Evolutionary conservation across 306 rosid species (phyloP), one percentile per base, ranked within the genome.

Genomic region (Leucaena leucocephala): DNA sequence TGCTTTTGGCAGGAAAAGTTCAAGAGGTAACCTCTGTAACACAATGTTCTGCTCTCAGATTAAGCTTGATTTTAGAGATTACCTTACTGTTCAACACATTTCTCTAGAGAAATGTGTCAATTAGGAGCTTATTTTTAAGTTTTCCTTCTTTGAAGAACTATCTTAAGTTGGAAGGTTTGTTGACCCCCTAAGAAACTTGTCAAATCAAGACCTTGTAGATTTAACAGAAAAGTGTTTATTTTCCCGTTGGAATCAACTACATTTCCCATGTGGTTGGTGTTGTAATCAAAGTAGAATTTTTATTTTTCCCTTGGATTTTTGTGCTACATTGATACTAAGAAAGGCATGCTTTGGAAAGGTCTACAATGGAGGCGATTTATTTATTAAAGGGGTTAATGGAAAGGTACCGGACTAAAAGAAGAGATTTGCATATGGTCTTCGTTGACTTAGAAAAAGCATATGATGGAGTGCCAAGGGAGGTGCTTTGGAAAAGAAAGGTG

Each of bases 251-350:
- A 13, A 14, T 10, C 15, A 45, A 12, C 15, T 45, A 6, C 58
- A 16, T 50, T 50, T 50, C 58, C 6, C 19, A 50, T 50, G 35
- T 21, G 22, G 11, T 3, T 48, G 54, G 70, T 57, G 61, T 74
- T 54, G 70, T 11, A 35, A 65, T 43, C 42, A 79, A 79, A 43
- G 16, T n/a, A 58, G 27, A 69, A 43, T 63, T 55, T 43, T 22
- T 52, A 15, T 76, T 71, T 15, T 40, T 68, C 14, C 70, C 74
- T 77, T 42, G 44, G 3, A 21, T 43, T 43, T 75, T 16, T 44
- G 65, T 34, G 21, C 14, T 63, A 35, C 21, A 63, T 63, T 35
- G 73, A 57, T 75, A 7, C 73, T 65, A 34, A 1, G 48, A n/a
- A n/a, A n/a, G n/a, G n/a, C n/a, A n/a, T n/a, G n/a, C n/a, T n/a